Evolutionary conservation across 495 filamentous ascomycete species (phyloP).

Genomic region (Podospora sp.): DNA sequence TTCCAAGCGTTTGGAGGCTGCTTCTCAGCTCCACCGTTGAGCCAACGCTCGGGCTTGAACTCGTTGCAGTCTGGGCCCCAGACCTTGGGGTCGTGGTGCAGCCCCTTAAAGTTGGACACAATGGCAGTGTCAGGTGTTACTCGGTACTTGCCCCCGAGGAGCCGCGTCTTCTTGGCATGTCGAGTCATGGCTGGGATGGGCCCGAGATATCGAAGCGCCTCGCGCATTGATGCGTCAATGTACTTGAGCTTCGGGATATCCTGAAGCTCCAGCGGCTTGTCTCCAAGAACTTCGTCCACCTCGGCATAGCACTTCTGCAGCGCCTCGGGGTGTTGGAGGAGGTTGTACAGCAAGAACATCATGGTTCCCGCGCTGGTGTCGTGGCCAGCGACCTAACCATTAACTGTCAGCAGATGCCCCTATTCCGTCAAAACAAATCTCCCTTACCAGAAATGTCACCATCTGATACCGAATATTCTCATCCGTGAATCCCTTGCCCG

Average conservation of each 20-base stretch:
- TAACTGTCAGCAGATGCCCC: no score
- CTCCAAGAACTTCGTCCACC: slow-evolving; percentile 56
- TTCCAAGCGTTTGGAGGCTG: slow-evolving; percentile 53
- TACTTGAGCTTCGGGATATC: slow-evolving; percentile 64
- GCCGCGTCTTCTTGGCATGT: slow-evolving; percentile 18
- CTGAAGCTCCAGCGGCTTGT: slow-evolving; percentile 57
- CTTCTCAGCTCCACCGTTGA: slow-evolving; percentile 53
- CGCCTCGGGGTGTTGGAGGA: slow-evolving; percentile 39
- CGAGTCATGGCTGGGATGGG: slow-evolving; percentile 48
- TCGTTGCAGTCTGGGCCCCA: slow-evolving; percentile 35
- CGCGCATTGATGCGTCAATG: slow-evolving; percentile 57
- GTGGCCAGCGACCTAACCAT: slow-evolving; percentile 46
- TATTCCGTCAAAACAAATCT: no score
- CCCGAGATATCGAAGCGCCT: slow-evolving; percentile 63
- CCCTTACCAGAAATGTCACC: slow-evolving; percentile 60
- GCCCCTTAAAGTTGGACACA: slow-evolving; percentile 55
- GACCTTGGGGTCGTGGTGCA: slow-evolving; percentile 41
- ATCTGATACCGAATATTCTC: slow-evolving; percentile 62
- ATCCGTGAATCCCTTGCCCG: slow-evolving; percentile 57
- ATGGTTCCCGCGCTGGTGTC: slow-evolving; percentile 60
- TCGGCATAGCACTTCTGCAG: slow-evolving; percentile 38
- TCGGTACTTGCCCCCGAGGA: slow-evolving; percentile 60
- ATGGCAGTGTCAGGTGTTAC: slow-evolving; percentile 55
- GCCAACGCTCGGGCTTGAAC: slow-evolving; percentile 54
- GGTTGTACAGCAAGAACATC: slow-evolving; percentile 42